Percentiles rank a stretch among this genome's conserved stretches.
These are phyloP conservation scores for Phialophora macrospora DNA, from an alignment of 2,329 filamentous ascomycete genomes.

Conservation along the genomic window DNA sequence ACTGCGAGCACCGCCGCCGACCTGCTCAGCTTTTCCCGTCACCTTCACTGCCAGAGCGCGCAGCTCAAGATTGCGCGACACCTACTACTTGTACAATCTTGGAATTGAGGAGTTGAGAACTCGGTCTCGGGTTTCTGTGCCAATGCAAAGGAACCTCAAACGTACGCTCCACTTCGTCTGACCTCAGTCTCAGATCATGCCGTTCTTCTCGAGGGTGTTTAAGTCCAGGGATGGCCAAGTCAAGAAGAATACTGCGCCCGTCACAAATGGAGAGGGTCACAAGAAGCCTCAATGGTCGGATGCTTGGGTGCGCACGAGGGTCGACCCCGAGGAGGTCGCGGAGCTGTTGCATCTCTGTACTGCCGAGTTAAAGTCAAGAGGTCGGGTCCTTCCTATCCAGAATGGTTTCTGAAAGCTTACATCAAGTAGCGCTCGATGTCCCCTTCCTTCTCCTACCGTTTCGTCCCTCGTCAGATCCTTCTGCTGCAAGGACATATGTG, in stretches of 20 bases:
- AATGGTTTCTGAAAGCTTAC: conserved; percentile 38
- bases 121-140: conserved; percentile 12
- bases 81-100: neutral
- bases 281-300: conserved; percentile 83
- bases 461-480: conserved; percentile 88
- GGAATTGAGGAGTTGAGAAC: neutral
- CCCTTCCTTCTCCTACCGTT: conserved; percentile 95
- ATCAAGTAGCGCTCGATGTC: conserved; percentile 73
- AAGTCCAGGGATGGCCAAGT: conserved; percentile 73
- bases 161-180: conserved; percentile 7
- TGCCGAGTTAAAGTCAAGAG: conserved; percentile 89
- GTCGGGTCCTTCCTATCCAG: conserved; percentile 59
- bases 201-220: conserved; percentile 66
- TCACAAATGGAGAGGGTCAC: conserved; percentile 59
- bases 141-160: conserved; percentile 24
- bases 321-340: conserved; percentile 88
- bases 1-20: conserved; percentile 16
- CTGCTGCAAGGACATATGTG: conserved; percentile 87
- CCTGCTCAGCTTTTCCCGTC: conserved; percentile 6
- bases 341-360: conserved; percentile 85
- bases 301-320: conserved; percentile 78
- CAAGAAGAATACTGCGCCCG: conserved; percentile 63
- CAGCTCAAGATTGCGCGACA: conserved; percentile 1
- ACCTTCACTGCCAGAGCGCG: conserved; percentile 3
- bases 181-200: conserved; percentile 48